A percentile compares a stretch with the other conserved stretches of the same genome.
Evolutionary conservation across 2,329 filamentous ascomycete species (phyloP).

Genomic region (Trichophaea hybrida): DNA sequence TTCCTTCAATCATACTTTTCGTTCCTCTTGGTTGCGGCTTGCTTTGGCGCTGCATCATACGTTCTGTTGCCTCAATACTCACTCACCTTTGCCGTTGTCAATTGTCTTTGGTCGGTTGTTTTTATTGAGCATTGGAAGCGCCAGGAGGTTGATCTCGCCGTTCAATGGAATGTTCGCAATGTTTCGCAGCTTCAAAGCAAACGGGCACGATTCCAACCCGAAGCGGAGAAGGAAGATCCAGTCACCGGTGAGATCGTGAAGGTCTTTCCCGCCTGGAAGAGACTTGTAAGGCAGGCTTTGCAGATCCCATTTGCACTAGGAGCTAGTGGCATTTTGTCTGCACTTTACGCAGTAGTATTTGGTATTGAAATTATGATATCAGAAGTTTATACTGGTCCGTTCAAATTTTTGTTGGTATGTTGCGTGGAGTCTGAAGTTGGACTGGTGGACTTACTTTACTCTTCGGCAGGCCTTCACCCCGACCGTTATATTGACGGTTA

Average conservation of each 20-base stretch:
- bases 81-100: constrained; percentile 60
- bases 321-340: constrained; percentile 58
- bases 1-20: constrained; percentile 84
- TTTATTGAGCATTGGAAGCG: constrained; percentile 97
- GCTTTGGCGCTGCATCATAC: constrained; percentile 63
- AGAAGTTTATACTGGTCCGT: constrained; percentile 78
- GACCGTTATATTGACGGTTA: constrained; percentile 68
- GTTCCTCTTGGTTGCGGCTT: constrained; percentile 70
- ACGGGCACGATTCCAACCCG: constrained; percentile 63
- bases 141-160: constrained; percentile 70
- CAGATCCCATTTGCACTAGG: constrained; percentile 72
- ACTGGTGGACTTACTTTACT: neutral
- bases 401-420: constrained; percentile 68
- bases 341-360: constrained; percentile 73
- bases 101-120: constrained; percentile 70
- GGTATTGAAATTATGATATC: constrained; percentile 91
- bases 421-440: neutral
- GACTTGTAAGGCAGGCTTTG: constrained; percentile 61
- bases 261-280: constrained; percentile 61
- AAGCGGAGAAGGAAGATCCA: constrained; percentile 61
- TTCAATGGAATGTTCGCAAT: constrained; percentile 77
- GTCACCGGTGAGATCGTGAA: constrained; percentile 66
- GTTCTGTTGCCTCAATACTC: constrained; percentile 75
- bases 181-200: constrained; percentile 69
- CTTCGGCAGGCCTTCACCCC: constrained; percentile 60